phyloP scores from a whole-genome alignment of 1,139 yeast species.

The Hemisphaericaspora xylofermentans region DNA sequence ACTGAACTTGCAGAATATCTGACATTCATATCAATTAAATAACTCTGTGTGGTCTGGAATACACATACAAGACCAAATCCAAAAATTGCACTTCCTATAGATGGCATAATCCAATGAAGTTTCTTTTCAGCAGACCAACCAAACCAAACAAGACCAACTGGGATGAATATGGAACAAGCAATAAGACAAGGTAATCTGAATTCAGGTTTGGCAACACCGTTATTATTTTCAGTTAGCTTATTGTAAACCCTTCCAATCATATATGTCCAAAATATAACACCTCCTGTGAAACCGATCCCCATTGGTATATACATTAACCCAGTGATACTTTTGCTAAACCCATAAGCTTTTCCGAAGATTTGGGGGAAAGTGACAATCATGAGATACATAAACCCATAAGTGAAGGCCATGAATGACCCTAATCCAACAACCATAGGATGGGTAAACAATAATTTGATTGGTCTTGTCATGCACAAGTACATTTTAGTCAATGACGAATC shows the following conservation, averaged over 20 bases:
- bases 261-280: slow-evolving; percentile 41
- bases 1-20: slow-evolving; percentile 45
- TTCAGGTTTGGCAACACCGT: slow-evolving; percentile 43
- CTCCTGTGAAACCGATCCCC: slow-evolving; percentile 45
- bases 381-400: slow-evolving; percentile 48
- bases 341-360: slow-evolving; percentile 34
- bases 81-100: slow-evolving; percentile 43
- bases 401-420: slow-evolving; percentile 48
- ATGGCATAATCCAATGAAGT: slow-evolving; percentile 49
- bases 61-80: slow-evolving; percentile 47
- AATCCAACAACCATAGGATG: slow-evolving; percentile 47
- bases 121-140: slow-evolving; percentile 47
- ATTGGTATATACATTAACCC: slow-evolving; percentile 48
- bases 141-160: slow-evolving; percentile 45
- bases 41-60: slow-evolving; percentile 43
- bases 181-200: slow-evolving; percentile 43
- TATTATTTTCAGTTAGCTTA: slow-evolving; percentile 27
- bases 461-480: slow-evolving; percentile 36
- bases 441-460: slow-evolving; percentile 39
- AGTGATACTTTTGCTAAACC: slow-evolving; percentile 32
- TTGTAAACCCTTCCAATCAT: slow-evolving; percentile 32
- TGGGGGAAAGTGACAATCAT: slow-evolving; percentile 47
- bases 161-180: slow-evolving; percentile 35
- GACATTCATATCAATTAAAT: slow-evolving; percentile 46
- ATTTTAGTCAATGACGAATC: slow-evolving; percentile 30